phyloP scores from a whole-genome alignment of 495 filamentous ascomycete genomes.

The Aspergillus indologenus region DNA sequence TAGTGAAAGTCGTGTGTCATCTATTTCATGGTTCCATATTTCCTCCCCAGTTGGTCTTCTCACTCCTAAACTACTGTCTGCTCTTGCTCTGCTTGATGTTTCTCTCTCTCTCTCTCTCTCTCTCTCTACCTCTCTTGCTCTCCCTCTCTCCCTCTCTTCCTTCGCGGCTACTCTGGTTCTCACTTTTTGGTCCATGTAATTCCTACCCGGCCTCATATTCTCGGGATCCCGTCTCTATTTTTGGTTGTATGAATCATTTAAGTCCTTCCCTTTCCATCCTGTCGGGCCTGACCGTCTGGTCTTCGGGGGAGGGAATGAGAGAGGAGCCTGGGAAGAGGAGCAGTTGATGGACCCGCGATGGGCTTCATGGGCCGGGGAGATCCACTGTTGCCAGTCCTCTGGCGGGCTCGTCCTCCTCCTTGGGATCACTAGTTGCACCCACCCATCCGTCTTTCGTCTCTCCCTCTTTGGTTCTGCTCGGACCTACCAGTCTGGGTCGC shows the following conservation, averaged over 20 bases:
- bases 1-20: neutral
- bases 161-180: neutral
- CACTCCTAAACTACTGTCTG: neutral
- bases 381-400: constrained; percentile 20
- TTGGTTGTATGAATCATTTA: neutral
- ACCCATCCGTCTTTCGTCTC: constrained; percentile 12
- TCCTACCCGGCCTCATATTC: neutral
- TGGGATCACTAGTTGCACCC: constrained; percentile 29
- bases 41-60: neutral
- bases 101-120: neutral
- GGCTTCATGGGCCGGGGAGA: constrained; percentile 17
- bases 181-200: neutral
- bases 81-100: neutral
- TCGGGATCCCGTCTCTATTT: neutral
- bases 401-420: constrained; percentile 22
- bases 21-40: neutral
- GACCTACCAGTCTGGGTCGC: constrained; percentile 24
- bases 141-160: neutral
- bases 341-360: constrained; percentile 19
- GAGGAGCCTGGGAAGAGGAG: neutral
- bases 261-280: neutral
- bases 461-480: constrained; percentile 19
- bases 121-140: neutral
- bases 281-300: neutral
- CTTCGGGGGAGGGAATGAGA: neutral